Percentiles rank a stretch among this genome's conserved stretches.
Conservation (phyloP, 2,329 filamentous ascomycete genomes). For the Akanthomyces uredinophilus region DNA sequence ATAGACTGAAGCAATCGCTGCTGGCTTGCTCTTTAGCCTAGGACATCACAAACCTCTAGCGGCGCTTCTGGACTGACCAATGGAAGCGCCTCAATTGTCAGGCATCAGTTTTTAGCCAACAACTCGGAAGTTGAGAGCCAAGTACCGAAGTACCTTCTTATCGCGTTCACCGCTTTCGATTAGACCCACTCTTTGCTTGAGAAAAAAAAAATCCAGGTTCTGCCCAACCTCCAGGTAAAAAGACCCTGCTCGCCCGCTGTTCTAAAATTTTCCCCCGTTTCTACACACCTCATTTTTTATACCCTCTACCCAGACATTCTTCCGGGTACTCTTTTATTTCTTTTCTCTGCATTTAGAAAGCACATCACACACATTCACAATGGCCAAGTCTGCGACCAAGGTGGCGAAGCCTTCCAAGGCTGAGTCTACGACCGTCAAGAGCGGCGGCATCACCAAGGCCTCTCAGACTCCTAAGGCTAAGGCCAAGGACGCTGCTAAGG, state of each 20-base stretch:
- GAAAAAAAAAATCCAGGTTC: slow-evolving; percentile 27
- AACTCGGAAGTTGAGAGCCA: neutral
- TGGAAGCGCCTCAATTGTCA: slow-evolving; percentile 16
- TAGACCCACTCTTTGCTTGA: slow-evolving; percentile 30
- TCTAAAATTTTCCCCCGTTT: slow-evolving; percentile 19
- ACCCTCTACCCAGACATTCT: slow-evolving; percentile 18
- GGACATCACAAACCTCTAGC: slow-evolving; percentile 14
- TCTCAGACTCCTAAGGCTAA: slow-evolving; percentile 60
- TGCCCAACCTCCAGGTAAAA: slow-evolving; percentile 24
- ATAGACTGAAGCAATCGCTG: neutral
- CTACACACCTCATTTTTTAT: slow-evolving; percentile 10
- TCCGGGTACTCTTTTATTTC: slow-evolving; percentile 15
- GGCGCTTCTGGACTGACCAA: slow-evolving; percentile 6
- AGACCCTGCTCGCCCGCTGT: slow-evolving; percentile 16
- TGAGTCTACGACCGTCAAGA: slow-evolving; percentile 55
- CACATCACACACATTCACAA: slow-evolving; percentile 35
- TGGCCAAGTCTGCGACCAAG: slow-evolving; percentile 63
- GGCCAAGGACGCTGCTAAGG: slow-evolving; percentile 63
- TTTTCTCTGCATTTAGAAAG: slow-evolving; percentile 16
- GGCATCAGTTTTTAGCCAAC: slow-evolving; percentile 19
- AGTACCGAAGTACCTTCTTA: slow-evolving; percentile 15
- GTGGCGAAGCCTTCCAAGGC: slow-evolving; percentile 49
- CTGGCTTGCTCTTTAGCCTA: slow-evolving; percentile 6
- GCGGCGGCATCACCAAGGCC: slow-evolving; percentile 62
- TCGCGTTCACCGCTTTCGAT: slow-evolving; percentile 31